A percentile compares a stretch with the other conserved stretches of the same genome.
Evolutionary conservation across 2,329 filamentous ascomycete genomes (phyloP).

Genomic region (Claviceps monticola): DNA sequence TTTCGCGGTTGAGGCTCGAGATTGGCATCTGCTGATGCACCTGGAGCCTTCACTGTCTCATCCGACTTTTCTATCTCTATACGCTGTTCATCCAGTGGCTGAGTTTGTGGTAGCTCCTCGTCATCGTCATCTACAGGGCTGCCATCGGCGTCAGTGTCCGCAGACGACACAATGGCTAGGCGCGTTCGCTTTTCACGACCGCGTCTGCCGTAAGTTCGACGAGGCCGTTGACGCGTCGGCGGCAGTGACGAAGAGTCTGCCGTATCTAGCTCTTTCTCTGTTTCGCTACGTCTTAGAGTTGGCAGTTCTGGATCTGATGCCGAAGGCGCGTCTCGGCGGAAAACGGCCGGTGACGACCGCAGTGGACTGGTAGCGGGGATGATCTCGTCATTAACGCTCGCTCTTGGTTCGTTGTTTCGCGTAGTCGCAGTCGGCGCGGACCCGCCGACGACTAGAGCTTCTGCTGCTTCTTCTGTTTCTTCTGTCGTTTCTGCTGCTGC

Average conservation of each 20-base stretch:
- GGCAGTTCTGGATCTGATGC: slow-evolving; percentile 23
- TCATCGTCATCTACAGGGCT: background rate
- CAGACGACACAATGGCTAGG: slow-evolving; percentile 2
- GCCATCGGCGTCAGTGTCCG: background rate
- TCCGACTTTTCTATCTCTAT: background rate
- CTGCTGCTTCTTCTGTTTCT: background rate
- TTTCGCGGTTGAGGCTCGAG: background rate
- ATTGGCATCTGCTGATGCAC: background rate
- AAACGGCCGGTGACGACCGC: slow-evolving; percentile 15
- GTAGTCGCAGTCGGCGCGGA: background rate
- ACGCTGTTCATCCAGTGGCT: background rate
- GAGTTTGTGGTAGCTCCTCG: background rate
- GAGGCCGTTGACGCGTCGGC: slow-evolving; percentile 7
- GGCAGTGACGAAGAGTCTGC: slow-evolving; percentile 15
- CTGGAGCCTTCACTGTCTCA: background rate
- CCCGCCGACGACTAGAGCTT: background rate
- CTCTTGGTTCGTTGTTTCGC: background rate
- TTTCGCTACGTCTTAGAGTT: slow-evolving; percentile 13
- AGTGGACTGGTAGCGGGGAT: slow-evolving; percentile 26
- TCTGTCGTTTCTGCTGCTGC: no score
- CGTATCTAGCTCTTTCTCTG: slow-evolving; percentile 5
- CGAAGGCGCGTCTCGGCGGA: slow-evolving; percentile 7
- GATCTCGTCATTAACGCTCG: slow-evolving; percentile 19
- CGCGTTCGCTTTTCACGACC: background rate
- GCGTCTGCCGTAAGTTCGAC: slow-evolving; percentile 4